phyloP scores from a whole-genome alignment of 164 flowering plant species.

The Tetracentron sinense region DNA sequence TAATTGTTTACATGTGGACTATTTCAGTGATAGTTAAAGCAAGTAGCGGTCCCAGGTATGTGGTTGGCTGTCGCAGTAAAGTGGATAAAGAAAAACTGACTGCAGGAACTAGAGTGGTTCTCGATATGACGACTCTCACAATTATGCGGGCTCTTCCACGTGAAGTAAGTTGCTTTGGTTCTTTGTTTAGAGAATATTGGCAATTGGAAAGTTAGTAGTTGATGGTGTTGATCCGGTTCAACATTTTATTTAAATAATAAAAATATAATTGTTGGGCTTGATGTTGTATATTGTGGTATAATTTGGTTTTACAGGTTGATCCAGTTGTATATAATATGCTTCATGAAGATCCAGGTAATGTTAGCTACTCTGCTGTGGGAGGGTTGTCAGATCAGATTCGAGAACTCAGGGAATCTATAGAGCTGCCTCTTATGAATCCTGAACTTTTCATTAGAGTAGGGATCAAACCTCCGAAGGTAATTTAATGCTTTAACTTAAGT shows the following conservation, averaged over 20 bases:
- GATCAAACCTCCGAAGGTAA: constrained; percentile 93
- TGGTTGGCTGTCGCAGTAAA: constrained; percentile 90
- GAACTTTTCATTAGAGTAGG: constrained; percentile 94
- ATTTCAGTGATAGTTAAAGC: constrained; percentile 86
- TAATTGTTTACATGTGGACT: not conserved
- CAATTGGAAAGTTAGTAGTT: not conserved
- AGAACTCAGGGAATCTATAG: constrained; percentile 88
- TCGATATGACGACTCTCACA: constrained; percentile 92
- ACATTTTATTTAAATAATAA: too few relatives aligned
- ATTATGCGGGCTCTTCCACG: constrained; percentile 97
- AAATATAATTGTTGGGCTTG: not conserved
- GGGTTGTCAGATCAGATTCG: constrained; percentile 89
- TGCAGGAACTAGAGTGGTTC: constrained; percentile 88
- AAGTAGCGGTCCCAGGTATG: constrained; percentile 90
- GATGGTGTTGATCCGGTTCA: not conserved
- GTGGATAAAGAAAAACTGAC: constrained; percentile 87
- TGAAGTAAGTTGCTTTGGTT: constrained; percentile 45
- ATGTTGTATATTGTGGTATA: constrained; percentile 1
- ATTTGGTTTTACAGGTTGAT: constrained; percentile 60
- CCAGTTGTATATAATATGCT: constrained; percentile 96
- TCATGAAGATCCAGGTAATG: constrained; percentile 97
- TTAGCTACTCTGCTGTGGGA: constrained; percentile 96
- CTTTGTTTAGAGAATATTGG: not conserved
- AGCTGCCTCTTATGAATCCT: constrained; percentile 91
- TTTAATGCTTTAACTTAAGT: too few relatives aligned